A percentile compares a stretch with the other conserved stretches of the same genome.
Conservation (phyloP, 73 alveolate species). For the Paramecium primaurelia region DNA sequence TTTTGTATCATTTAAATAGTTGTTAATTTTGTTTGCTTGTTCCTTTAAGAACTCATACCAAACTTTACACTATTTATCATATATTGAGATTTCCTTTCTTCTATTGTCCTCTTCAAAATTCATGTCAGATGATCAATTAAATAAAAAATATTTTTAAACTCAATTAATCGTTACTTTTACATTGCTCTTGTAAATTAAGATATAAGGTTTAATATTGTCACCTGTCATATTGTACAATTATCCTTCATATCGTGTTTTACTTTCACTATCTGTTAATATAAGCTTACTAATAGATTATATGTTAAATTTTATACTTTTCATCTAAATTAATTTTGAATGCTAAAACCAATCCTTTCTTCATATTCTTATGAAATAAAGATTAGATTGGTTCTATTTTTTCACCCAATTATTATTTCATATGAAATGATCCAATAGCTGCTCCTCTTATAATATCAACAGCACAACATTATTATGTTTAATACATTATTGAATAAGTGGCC, state of each 20-base stretch:
- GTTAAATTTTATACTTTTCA: background rate
- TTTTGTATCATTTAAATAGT: background rate
- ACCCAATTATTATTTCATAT: background rate
- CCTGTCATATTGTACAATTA: background rate
- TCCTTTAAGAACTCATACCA: conserved; percentile 4
- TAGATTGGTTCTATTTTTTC: background rate
- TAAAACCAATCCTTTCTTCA: background rate
- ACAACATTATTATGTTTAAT: background rate
- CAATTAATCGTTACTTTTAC: conserved; percentile 11
- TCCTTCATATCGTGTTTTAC: conserved; percentile 19
- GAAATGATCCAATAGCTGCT: background rate
- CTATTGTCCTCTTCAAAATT: background rate
- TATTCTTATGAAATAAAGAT: background rate
- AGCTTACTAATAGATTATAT: background rate
- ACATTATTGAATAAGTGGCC: background rate
- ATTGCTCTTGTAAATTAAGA: background rate
- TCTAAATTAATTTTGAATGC: conserved; percentile 22
- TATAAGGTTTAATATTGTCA: conserved; percentile 6
- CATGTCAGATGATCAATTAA: background rate
- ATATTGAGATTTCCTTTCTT: background rate
- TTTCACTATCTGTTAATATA: background rate
- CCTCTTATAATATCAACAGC: conserved; percentile 37
- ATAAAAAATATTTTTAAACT: background rate
- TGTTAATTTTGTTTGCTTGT: background rate
- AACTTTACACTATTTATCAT: background rate